phyloP scores from a whole-genome alignment of 192 early-diverging fungal genomes.

The Coemansia sp. region DNA sequence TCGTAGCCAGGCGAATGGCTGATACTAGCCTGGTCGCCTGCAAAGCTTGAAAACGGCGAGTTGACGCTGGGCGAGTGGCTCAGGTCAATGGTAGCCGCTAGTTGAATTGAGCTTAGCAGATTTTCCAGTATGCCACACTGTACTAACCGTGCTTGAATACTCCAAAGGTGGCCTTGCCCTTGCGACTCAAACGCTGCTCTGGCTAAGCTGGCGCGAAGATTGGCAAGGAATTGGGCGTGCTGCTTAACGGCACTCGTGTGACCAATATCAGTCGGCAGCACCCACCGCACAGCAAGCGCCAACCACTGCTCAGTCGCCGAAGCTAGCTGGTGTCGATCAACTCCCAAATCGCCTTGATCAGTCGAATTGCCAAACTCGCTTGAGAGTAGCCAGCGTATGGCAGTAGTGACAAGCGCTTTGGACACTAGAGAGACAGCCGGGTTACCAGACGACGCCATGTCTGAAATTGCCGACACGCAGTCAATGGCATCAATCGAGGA shows the following conservation, averaged over 20 bases:
- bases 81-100: slow-evolving; percentile 20
- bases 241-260: not conserved
- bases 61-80: not conserved
- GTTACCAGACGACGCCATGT: not conserved
- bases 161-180: not conserved
- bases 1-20: not conserved
- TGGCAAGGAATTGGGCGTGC: slow-evolving; percentile 18
- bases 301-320: slow-evolving; percentile 19
- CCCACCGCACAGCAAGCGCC: slow-evolving; percentile 14
- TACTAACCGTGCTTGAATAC: slow-evolving; percentile 11
- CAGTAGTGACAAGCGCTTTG: not conserved
- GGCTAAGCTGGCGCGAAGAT: slow-evolving; percentile 17
- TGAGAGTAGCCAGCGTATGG: slow-evolving; percentile 24
- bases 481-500: not conserved
- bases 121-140: slow-evolving; percentile 15
- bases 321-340: not conserved
- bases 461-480: slow-evolving; percentile 11
- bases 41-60: slow-evolving; percentile 20
- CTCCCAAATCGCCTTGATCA: not conserved
- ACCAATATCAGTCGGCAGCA: slow-evolving; percentile 18
- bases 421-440: slow-evolving; percentile 8
- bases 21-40: not conserved
- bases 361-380: slow-evolving; percentile 1
- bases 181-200: slow-evolving; percentile 13
- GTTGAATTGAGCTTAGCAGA: slow-evolving; percentile 24